Percentiles rank a stretch among this genome's conserved stretches.
phyloP scores from a whole-genome alignment of 192 early-diverging fungal species.

The Mortierella claussenii region DNA sequence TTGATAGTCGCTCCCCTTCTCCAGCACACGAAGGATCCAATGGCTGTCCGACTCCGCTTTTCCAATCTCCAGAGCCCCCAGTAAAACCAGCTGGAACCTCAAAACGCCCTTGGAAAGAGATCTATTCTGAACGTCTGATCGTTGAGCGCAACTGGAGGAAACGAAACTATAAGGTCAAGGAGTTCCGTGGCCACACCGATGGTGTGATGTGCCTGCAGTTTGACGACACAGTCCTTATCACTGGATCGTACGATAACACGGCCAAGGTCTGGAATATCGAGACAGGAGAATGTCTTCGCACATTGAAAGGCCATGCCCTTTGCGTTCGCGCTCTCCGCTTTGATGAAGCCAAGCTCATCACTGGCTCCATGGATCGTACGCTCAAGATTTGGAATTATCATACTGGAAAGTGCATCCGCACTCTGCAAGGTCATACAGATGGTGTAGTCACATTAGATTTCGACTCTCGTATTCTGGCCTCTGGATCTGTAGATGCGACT shows the following conservation, averaged over 20 bases:
- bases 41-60: constrained; percentile 12
- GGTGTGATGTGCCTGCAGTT: constrained; percentile 91
- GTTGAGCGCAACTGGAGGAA: constrained; percentile 96
- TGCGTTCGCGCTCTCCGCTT: constrained; percentile 91
- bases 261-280: constrained; percentile 92
- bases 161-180: constrained; percentile 71
- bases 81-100: constrained; percentile 12
- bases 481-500: constrained; percentile 84
- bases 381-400: constrained; percentile 94
- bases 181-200: constrained; percentile 84
- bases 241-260: constrained; percentile 90
- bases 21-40: constrained; percentile 5
- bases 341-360: constrained; percentile 94
- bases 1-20: constrained; percentile 16
- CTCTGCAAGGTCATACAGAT: constrained; percentile 77
- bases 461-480: constrained; percentile 78
- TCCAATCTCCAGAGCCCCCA: constrained; percentile 44
- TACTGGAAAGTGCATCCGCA: constrained; percentile 87
- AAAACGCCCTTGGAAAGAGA: constrained; percentile 86
- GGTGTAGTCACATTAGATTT: constrained; percentile 89
- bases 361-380: constrained; percentile 92
- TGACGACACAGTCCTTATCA: constrained; percentile 82
- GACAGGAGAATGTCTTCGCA: constrained; percentile 78
- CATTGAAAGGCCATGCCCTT: constrained; percentile 84
- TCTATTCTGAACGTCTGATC: constrained; percentile 92